Evolutionary conservation across 495 filamentous ascomycete genomes (phyloP).

Genomic region (Choiromyces venosus): DNA sequence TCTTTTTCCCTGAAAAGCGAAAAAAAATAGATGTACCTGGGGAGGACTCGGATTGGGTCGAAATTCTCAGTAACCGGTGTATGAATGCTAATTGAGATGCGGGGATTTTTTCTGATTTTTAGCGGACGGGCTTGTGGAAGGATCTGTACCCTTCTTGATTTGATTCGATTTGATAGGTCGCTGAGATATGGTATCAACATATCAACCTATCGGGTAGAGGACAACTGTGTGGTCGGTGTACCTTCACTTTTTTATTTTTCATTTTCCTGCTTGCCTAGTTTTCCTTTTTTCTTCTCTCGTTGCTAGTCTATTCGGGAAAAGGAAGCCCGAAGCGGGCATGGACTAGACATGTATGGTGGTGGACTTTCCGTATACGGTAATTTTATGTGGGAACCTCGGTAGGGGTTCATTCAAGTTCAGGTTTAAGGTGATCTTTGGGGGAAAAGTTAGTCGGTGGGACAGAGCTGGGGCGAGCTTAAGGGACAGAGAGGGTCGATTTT

Average conservation of each 20-base stretch:
- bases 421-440: background rate
- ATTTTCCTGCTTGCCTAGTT: background rate
- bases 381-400: background rate
- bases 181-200: background rate
- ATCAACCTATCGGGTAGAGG: background rate
- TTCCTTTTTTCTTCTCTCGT: background rate
- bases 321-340: background rate
- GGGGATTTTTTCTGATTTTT: conserved; percentile 18
- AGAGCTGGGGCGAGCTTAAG: too few relatives aligned
- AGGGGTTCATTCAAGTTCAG: background rate
- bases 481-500: background rate
- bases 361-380: conserved; percentile 1
- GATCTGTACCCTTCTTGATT: conserved; percentile 26
- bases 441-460: background rate
- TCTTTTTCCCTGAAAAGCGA: background rate
- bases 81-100: conserved; percentile 5
- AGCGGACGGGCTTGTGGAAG: conserved; percentile 33
- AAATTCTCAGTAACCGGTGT: conserved; percentile 17
- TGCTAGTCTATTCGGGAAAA: background rate
- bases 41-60: background rate
- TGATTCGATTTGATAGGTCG: conserved; percentile 9
- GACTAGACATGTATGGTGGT: conserved; percentile 1
- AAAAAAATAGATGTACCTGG: background rate
- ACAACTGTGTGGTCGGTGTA: background rate
- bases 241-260: background rate